phyloP scores from a whole-genome alignment of 2,329 filamentous ascomycete species.

The Chrysosporium keratinophilum region DNA sequence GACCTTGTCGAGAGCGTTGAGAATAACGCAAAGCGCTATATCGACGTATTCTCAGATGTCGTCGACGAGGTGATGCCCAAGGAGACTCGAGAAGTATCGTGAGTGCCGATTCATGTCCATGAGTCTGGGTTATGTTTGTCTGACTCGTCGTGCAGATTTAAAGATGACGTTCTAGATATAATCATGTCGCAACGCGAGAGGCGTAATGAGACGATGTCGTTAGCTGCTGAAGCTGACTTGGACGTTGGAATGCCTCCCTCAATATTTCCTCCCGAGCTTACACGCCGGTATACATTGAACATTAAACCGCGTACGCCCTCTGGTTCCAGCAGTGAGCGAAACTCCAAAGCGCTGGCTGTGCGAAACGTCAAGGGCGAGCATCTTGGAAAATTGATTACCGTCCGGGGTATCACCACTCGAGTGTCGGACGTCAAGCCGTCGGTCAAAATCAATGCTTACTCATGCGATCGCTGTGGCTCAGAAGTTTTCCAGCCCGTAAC shows the following conservation, averaged over 20 bases:
- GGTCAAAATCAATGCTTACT: conserved; percentile 96
- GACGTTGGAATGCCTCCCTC: conserved; percentile 58
- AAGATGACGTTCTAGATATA: conserved; percentile 93
- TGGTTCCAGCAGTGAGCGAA: conserved; percentile 51
- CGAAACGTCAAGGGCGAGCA: conserved; percentile 88
- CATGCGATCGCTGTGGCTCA: conserved; percentile 88
- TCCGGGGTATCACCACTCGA: conserved; percentile 85
- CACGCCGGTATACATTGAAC: conserved; percentile 85
- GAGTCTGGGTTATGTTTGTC: conserved; percentile 10
- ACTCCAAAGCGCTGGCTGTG: conserved; percentile 65
- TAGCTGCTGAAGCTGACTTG: conserved; percentile 54
- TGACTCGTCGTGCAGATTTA: conserved; percentile 55
- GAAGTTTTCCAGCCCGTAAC: conserved; percentile 96
- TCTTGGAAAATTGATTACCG: conserved; percentile 82
- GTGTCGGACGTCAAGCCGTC: conserved; percentile 97
- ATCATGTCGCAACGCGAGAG: conserved; percentile 85
- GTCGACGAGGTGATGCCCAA: conserved; percentile 78
- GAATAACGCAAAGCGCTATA: conserved; percentile 86
- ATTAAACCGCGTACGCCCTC: conserved; percentile 83
- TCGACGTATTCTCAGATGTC: conserved; percentile 80
- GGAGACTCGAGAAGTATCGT: conserved; percentile 67
- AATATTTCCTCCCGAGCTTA: conserved; percentile 84
- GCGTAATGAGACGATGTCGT: conserved; percentile 66
- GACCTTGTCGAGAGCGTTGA: conserved; percentile 66
- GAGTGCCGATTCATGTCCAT: conserved; percentile 25